Conservation (phyloP, 176 grass and related monocot species). For the Juncus inflexus region DNA sequence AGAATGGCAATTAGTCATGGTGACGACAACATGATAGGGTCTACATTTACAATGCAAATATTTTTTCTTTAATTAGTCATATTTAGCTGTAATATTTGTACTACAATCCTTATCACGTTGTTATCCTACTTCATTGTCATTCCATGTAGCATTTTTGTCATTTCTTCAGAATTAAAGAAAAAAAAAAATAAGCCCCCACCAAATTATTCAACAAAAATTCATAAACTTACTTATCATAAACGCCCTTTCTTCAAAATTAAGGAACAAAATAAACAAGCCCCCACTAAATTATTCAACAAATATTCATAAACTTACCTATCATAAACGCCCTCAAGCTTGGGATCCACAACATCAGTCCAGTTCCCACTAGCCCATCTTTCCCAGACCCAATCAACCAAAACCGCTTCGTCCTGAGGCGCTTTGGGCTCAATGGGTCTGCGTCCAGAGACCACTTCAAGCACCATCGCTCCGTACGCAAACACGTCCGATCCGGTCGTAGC, state of each 20-base stretch:
- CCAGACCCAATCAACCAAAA: constrained; percentile 32
- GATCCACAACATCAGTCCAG: constrained; percentile 23
- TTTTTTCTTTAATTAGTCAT: too few species aligned
- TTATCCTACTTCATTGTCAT: too few species aligned
- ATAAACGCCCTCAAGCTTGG: constrained; percentile 3
- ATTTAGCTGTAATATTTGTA: too few species aligned
- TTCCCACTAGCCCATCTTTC: constrained; percentile 3
- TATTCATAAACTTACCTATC: constrained; percentile 11
- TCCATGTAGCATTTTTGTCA: too few species aligned
- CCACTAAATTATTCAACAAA: background rate
- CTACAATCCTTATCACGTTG: too few species aligned
- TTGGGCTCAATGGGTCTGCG: constrained; percentile 29
- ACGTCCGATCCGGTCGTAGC: constrained; percentile 35
- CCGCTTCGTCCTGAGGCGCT: constrained; percentile 6
- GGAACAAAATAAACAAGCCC: too few species aligned
- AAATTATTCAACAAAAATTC: background rate
- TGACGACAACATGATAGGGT: too few species aligned
- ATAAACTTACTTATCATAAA: constrained; percentile 13
- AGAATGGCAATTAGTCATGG: too few species aligned
- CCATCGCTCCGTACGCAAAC: constrained; percentile 28
- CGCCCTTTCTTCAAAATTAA: background rate
- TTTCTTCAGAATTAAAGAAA: too few species aligned
- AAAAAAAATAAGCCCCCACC: too few species aligned
- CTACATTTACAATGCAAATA: too few species aligned
- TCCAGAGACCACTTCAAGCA: constrained; percentile 36